Conservation (phyloP, 495 filamentous ascomycete genomes). For the Annulohypoxylon stygium region DNA sequence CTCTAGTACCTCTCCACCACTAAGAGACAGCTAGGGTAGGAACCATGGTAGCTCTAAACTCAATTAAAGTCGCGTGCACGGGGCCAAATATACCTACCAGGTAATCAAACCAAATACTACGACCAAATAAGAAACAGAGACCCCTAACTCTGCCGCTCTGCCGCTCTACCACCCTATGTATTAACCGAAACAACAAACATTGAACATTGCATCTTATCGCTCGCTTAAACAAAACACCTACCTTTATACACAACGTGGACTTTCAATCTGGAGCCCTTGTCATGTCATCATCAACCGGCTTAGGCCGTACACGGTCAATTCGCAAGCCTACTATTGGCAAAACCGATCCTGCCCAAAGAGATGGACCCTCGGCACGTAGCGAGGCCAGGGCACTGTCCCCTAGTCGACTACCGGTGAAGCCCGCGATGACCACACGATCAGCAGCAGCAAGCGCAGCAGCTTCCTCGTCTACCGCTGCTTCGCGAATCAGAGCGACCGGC, state of each 20-base stretch:
- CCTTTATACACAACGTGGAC: neutral
- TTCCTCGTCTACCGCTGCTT: conserved; percentile 48
- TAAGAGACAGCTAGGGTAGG: neutral
- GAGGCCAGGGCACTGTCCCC: conserved; percentile 55
- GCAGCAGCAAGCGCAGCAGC: conserved; percentile 37
- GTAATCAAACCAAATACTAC: conserved; percentile 2
- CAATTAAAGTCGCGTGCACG: conserved; percentile 28
- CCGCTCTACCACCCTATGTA: no score
- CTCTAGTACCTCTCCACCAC: neutral
- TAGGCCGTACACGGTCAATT: conserved; percentile 61
- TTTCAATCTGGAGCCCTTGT: neutral
- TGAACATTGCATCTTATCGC: neutral
- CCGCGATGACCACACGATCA: conserved; percentile 49
- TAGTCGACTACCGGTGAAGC: conserved; percentile 63
- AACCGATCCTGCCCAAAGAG: conserved; percentile 28
- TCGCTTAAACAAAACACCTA: conserved; percentile 4
- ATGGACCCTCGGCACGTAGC: conserved; percentile 22
- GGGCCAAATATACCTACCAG: conserved; percentile 14
- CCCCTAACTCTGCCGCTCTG: conserved; percentile 18
- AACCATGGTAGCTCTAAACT: conserved; percentile 24
- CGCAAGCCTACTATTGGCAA: conserved; percentile 53
- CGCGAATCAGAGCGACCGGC: conserved; percentile 28
- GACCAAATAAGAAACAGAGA: conserved; percentile 9
- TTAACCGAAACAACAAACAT: conserved; percentile 24
- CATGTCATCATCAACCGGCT: conserved; percentile 53